Base-by-base conservation (phyloP, 2,329 filamentous ascomycete species). In the Ascochyta viciae-villosae region DNA sequence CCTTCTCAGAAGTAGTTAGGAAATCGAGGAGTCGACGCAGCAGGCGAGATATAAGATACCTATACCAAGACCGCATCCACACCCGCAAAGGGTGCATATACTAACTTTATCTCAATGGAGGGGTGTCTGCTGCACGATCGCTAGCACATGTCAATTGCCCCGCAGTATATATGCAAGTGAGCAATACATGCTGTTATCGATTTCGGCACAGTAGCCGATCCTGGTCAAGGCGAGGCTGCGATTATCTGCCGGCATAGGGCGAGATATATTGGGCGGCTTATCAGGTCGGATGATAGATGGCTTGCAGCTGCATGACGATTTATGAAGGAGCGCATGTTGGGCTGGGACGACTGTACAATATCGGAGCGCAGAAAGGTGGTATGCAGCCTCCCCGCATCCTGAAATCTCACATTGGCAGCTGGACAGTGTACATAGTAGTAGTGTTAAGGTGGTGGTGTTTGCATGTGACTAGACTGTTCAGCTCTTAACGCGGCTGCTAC, bases 161-260 rank as follows among this genome's bases (percentile, higher is more conserved):
- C 19, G 46, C 52, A 49, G 40, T 12, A 29, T 41, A 26, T 41
- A 55, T 55, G 52, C 46, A 55, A 50, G 52, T 55, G 35, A 55
- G 52, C 52, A 50, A 55, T 54, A 43, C 41, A 50, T 41, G 13
- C 26, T 45, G 27, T 37, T 50, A 55, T 55, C 35, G 52, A 50
- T 55, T 50, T 41, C 52, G 51, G 52, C 52, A 6, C 35, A 40
- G 48, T 27, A 39, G 16, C 34, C 22, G 26, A 41, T 45, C 52
- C 43, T 55, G 46, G 52, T 35, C 27, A 45, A 16, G 40, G 34
- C 43, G 37, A 46, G 26, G 12, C 35, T 45, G 16, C 52, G 41
- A 22, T 33, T 38, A 41, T 50, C 41, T 55, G 46, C 46, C 52
- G 40, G 46, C 41, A 55, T 37, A 24, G 7, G 35, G 23, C 37